Evolutionary conservation across 495 filamentous ascomycete genomes (phyloP).

Genomic region (Schizothecium vesticola): DNA sequence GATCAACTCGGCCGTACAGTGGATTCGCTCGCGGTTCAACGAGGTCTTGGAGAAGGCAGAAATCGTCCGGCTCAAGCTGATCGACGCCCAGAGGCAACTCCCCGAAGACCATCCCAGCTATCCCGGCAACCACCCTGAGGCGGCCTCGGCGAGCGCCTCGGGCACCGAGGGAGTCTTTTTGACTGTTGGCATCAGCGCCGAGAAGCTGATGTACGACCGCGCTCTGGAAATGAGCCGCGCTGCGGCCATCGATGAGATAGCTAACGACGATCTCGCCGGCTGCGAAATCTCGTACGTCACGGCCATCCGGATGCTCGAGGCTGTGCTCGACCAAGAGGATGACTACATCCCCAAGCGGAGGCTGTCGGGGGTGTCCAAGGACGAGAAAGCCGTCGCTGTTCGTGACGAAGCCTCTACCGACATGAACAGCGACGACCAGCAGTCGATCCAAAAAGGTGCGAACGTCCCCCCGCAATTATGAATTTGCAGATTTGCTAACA

Average conservation of each 20-base stretch:
- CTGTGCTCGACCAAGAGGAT: conserved; percentile 82
- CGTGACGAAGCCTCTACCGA: conserved; percentile 49
- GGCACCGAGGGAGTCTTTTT: conserved; percentile 51
- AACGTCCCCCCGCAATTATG: neutral
- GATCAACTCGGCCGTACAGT: conserved; percentile 91
- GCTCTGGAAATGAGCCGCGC: conserved; percentile 93
- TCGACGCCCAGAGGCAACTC: conserved; percentile 79
- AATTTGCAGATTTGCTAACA: conserved; percentile 1
- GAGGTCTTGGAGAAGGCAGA: conserved; percentile 95
- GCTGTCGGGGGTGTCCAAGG: conserved; percentile 32
- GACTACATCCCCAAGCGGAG: conserved; percentile 49
- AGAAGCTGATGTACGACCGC: conserved; percentile 97
- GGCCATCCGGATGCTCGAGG: conserved; percentile 88
- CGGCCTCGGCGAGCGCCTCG: conserved; percentile 49
- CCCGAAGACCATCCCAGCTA: conserved; percentile 82
- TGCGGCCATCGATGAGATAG: conserved; percentile 91
- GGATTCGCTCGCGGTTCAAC: conserved; percentile 90
- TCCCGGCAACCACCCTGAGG: conserved; percentile 62
- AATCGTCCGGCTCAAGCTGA: conserved; percentile 76
- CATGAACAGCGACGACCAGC: conserved; percentile 67
- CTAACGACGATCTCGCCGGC: conserved; percentile 78
- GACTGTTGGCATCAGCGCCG: conserved; percentile 76
- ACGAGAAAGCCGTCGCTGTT: conserved; percentile 36
- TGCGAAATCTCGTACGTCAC: conserved; percentile 93
- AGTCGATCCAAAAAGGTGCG: conserved; percentile 63